These are phyloP conservation scores for Pythium dissimile DNA, from an alignment of 352 stramenopile genomes.

Conservation along the genomic window DNA sequence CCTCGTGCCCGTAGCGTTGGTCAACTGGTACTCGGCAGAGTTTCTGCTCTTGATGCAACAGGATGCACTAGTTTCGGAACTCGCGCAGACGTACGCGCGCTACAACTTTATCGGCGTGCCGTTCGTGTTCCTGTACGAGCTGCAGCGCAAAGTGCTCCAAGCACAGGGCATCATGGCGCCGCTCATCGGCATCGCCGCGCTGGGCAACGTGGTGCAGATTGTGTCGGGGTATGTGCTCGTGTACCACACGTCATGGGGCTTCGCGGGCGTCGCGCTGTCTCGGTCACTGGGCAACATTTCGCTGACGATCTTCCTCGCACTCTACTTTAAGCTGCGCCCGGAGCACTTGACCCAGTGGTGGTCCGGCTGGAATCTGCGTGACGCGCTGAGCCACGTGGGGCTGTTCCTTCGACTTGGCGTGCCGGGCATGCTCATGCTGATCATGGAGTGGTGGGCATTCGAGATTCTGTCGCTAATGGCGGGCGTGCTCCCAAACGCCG, in stretches of 20 bases:
- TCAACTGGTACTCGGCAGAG: slow-evolving; percentile 47
- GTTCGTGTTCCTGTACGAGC: slow-evolving; percentile 75
- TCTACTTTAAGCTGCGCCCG: slow-evolving; percentile 43
- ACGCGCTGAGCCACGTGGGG: slow-evolving; percentile 38
- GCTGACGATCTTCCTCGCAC: slow-evolving; percentile 43
- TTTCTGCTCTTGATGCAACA: slow-evolving; percentile 50
- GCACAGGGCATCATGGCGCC: slow-evolving; percentile 66
- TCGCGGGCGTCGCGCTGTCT: slow-evolving; percentile 65
- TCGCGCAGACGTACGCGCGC: slow-evolving; percentile 47
- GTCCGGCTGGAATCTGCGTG: slow-evolving; percentile 49
- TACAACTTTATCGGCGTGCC: slow-evolving; percentile 60
- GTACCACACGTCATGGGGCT: slow-evolving; percentile 67
- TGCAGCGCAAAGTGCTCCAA: slow-evolving; percentile 66
- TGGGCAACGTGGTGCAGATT: slow-evolving; percentile 61
- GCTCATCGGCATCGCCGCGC: slow-evolving; percentile 47
- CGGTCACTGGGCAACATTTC: slow-evolving; percentile 49
- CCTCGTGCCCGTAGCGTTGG: slow-evolving; percentile 34
- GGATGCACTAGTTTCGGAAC: slow-evolving; percentile 36
- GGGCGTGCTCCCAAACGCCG: slow-evolving; percentile 48
- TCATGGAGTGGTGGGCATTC: slow-evolving; percentile 78
- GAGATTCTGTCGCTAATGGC: slow-evolving; percentile 72
- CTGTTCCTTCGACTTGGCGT: slow-evolving; percentile 65
- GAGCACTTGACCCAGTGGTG: slow-evolving; percentile 46
- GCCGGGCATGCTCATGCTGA: slow-evolving; percentile 56
- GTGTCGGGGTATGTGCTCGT: slow-evolving; percentile 62